Evolutionary conservation across 768 basidiomycete species (phyloP).

Genomic region (Podaxis pistillaris): DNA sequence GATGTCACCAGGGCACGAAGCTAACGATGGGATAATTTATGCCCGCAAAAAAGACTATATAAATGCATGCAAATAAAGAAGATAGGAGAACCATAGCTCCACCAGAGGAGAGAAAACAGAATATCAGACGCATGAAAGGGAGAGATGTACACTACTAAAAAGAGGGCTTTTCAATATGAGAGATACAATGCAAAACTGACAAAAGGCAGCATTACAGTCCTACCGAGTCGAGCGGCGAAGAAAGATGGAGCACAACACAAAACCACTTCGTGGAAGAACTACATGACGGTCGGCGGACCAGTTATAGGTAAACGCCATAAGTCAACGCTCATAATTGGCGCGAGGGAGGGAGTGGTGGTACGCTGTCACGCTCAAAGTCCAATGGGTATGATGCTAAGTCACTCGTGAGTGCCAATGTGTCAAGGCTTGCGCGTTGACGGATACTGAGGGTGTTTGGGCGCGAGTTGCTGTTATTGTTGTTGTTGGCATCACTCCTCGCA

Average conservation of each 20-base stretch:
- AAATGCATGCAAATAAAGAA: not conserved
- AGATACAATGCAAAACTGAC: constrained; percentile 2
- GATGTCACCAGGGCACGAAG: not conserved
- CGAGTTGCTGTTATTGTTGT: constrained; percentile 15
- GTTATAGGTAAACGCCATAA: not conserved
- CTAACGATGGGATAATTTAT: not conserved
- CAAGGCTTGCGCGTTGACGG: constrained; percentile 77
- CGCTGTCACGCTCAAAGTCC: constrained; percentile 59
- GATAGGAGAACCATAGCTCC: constrained; percentile 13
- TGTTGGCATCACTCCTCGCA: constrained; percentile 28
- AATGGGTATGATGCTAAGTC: constrained; percentile 85
- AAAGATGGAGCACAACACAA: not conserved
- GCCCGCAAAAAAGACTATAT: constrained; percentile 1
- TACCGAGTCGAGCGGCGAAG: constrained; percentile 3
- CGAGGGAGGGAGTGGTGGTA: constrained; percentile 24
- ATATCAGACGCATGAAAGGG: not conserved
- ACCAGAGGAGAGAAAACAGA: not conserved
- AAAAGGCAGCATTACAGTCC: constrained; percentile 2
- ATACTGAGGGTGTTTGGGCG: constrained; percentile 31
- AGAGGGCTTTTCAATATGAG: not conserved
- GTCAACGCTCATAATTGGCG: constrained; percentile 7
- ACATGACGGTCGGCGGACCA: not conserved
- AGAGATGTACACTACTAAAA: constrained; percentile 4
- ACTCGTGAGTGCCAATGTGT: constrained; percentile 79
- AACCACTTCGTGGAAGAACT: not conserved